phyloP scores from a whole-genome alignment of 768 basidiomycete genomes.

The Botryobasidium botryosum region DNA sequence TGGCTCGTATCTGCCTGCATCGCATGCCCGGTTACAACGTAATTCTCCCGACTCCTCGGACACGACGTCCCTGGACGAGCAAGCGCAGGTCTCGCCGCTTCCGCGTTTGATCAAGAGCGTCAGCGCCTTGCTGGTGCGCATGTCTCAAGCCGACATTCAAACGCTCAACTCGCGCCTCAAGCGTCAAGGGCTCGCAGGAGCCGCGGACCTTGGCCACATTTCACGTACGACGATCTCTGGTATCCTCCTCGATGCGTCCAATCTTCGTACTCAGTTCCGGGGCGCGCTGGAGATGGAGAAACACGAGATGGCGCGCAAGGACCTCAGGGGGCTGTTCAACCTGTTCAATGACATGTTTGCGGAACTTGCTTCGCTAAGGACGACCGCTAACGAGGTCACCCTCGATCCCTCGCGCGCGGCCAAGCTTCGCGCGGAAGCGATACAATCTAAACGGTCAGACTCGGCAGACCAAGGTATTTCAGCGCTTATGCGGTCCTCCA shows the following conservation, averaged over 20 bases:
- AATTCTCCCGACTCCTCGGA: too few species aligned
- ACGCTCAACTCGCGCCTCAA: constrained; percentile 81
- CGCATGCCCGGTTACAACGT: too few species aligned
- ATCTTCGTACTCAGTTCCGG: constrained; percentile 59
- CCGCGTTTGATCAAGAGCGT: constrained; percentile 30
- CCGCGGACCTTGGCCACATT: constrained; percentile 66
- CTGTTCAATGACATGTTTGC: constrained; percentile 69
- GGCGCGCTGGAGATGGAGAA: constrained; percentile 21
- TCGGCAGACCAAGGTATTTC: neutral
- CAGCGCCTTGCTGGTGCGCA: constrained; percentile 40
- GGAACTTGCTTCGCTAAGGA: constrained; percentile 68
- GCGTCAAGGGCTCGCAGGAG: constrained; percentile 71
- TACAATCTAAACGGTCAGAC: neutral
- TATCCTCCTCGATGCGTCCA: constrained; percentile 51
- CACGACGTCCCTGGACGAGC: too few species aligned
- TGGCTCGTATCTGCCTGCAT: too few species aligned
- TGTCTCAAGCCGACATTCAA: constrained; percentile 63
- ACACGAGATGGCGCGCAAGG: constrained; percentile 42
- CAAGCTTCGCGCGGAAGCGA: constrained; percentile 50
- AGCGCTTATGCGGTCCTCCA: neutral
- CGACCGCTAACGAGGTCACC: constrained; percentile 73
- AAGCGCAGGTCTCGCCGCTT: too few species aligned
- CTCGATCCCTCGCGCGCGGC: constrained; percentile 67
- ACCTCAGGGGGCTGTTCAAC: constrained; percentile 67
- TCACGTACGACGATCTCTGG: constrained; percentile 64